A percentile compares a stretch with the other conserved stretches of the same genome.
phyloP scores from a whole-genome alignment of 768 basidiomycete species.

The Hebeloma cylindrosporum region DNA sequence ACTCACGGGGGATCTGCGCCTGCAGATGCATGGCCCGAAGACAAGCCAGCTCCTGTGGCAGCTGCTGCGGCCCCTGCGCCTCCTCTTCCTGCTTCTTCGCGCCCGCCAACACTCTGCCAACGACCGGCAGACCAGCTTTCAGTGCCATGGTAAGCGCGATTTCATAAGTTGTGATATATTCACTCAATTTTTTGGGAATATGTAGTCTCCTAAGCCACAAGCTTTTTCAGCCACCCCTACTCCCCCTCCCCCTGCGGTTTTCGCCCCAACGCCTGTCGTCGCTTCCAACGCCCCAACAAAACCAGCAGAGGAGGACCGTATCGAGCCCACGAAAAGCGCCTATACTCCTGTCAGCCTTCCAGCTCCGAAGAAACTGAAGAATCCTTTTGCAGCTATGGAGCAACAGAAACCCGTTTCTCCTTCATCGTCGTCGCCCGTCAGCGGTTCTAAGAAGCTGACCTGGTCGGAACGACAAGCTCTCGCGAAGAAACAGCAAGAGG shows the following conservation, averaged over 20 bases:
- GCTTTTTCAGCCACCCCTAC: constrained; percentile 20
- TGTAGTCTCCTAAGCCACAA: constrained; percentile 17
- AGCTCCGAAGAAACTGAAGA: constrained; percentile 84
- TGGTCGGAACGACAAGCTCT: constrained; percentile 93
- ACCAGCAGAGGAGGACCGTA: constrained; percentile 77
- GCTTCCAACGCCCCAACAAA: constrained; percentile 58
- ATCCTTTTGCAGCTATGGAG: constrained; percentile 70
- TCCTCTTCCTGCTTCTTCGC: constrained; percentile 43
- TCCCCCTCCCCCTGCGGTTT: constrained; percentile 18
- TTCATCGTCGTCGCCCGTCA: constrained; percentile 25
- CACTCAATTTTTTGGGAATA: background rate
- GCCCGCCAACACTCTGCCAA: constrained; percentile 49
- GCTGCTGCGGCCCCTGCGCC: constrained; percentile 39
- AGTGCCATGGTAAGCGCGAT: constrained; percentile 33
- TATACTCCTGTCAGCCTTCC: constrained; percentile 87
- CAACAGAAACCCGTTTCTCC: constrained; percentile 41
- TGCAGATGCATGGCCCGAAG: constrained; percentile 62
- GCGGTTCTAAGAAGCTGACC: constrained; percentile 74
- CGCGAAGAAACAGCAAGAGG: constrained; percentile 84
- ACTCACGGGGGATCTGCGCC: constrained; percentile 41
- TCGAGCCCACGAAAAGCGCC: constrained; percentile 81
- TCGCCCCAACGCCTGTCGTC: constrained; percentile 29
- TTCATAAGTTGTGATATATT: background rate
- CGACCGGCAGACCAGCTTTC: constrained; percentile 31
- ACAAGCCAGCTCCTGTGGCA: constrained; percentile 38